Percentiles rank a stretch among this genome's conserved stretches.
phyloP scores from a whole-genome alignment of 495 filamentous ascomycete genomes.

The Bacidia gigantensis region DNA sequence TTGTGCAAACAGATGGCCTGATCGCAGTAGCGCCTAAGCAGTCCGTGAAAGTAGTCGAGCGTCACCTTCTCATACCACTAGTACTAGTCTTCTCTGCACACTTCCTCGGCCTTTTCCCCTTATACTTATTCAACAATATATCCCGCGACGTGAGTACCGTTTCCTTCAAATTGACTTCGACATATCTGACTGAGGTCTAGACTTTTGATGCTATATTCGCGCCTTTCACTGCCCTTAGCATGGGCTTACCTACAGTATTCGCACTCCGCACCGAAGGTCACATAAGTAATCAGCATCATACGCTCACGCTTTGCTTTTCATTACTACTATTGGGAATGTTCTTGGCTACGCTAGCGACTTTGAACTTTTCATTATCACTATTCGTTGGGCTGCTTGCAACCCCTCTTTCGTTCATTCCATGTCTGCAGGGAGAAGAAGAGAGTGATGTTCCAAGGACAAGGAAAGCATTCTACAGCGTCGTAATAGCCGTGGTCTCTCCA shows the following conservation, averaged over 20 bases:
- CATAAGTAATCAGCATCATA: slow-evolving; percentile 54
- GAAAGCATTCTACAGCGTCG: slow-evolving; percentile 19
- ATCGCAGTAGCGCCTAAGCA: slow-evolving; percentile 24
- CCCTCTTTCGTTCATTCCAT: slow-evolving; percentile 56
- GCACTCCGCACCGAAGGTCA: slow-evolving; percentile 36
- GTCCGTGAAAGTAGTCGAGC: slow-evolving; percentile 34
- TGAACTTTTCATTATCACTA: slow-evolving; percentile 90
- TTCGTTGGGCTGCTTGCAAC: slow-evolving; percentile 64
- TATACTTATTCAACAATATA: slow-evolving; percentile 75
- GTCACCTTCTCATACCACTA: slow-evolving; percentile 66
- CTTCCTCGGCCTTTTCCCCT: slow-evolving; percentile 65
- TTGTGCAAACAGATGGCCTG: slow-evolving; percentile 20
- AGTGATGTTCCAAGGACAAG: slow-evolving; percentile 8
- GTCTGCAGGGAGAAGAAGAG: slow-evolving; percentile 4
- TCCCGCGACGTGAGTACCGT: slow-evolving; percentile 49
- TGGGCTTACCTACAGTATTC: slow-evolving; percentile 42
- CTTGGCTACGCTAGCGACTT: slow-evolving; percentile 81
- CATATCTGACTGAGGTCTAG: background rate
- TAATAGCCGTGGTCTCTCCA: slow-evolving; percentile 51
- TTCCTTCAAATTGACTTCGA: background rate
- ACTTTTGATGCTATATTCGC: slow-evolving; percentile 29
- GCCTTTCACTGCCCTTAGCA: slow-evolving; percentile 42
- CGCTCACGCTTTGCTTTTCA: slow-evolving; percentile 78
- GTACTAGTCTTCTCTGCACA: slow-evolving; percentile 57
- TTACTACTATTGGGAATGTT: slow-evolving; percentile 81